Percentiles rank a stretch among this genome's conserved stretches.
Evolutionary conservation across 768 basidiomycete genomes (phyloP).

Genomic region (Xerocomellus amylosporus): DNA sequence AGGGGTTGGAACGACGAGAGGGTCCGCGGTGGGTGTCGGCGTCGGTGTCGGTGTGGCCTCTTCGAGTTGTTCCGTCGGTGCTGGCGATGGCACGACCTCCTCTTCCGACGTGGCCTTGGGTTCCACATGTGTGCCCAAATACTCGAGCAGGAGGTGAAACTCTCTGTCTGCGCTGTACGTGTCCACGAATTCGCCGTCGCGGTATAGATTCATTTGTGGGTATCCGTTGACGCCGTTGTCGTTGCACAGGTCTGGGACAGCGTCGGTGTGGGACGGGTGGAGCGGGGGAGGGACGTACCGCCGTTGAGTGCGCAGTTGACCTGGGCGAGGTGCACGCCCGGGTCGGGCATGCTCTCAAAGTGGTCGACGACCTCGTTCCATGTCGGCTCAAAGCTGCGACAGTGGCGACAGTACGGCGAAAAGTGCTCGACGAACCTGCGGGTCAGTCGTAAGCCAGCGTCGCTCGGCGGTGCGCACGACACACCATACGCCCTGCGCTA

Average conservation of each 20-base stretch:
- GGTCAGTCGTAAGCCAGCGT: not conserved
- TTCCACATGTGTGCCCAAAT: conserved; percentile 46
- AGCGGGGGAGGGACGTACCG: conserved; percentile 44
- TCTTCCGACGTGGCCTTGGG: conserved; percentile 7
- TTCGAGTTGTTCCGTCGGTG: not conserved
- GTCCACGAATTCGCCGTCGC: conserved; percentile 59
- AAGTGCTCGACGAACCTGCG: conserved; percentile 79
- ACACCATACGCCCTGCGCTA: conserved; percentile 59
- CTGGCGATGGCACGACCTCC: not conserved
- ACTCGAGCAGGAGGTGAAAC: conserved; percentile 52
- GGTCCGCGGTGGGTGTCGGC: conserved; percentile 2
- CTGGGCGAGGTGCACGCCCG: conserved; percentile 64
- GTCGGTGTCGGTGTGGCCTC: not conserved
- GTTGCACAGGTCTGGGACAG: conserved; percentile 67
- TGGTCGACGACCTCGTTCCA: conserved; percentile 70
- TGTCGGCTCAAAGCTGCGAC: conserved; percentile 73
- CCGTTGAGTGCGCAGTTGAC: conserved; percentile 78
- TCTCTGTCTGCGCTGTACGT: conserved; percentile 55
- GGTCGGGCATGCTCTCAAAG: conserved; percentile 40
- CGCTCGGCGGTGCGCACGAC: not conserved
- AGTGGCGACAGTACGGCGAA: conserved; percentile 84
- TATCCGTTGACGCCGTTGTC: conserved; percentile 68
- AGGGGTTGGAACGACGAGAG: conserved; percentile 14
- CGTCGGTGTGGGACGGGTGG: not conserved
- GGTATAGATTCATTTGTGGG: conserved; percentile 73